Base-by-base conservation (phyloP, 129 eudicot species). In the Sambucus nigra region DNA sequence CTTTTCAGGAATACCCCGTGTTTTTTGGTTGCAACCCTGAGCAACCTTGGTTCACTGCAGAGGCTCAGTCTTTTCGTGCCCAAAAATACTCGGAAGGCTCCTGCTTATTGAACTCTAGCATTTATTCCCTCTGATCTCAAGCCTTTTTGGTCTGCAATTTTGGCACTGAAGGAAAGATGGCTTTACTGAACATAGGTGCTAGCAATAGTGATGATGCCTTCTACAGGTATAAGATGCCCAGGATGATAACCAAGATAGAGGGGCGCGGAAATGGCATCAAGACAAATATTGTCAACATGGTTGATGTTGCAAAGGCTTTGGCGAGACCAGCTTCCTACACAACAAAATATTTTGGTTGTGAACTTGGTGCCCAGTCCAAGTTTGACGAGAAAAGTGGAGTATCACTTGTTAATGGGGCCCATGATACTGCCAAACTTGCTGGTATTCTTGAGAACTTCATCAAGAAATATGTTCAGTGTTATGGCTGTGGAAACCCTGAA, bases 261-360 rank as follows among this genome's bases (percentile, higher is more conserved):
- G 95, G 95, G 5, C 83, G 95, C 50, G 95, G 95, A 35, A 85
- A 85, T 80, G 95, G 95, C 56, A 80, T 80, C 54, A 85, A 85
- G 68, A 85, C 95, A 0, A 85, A 85, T 32, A 62, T 85, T 18
- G 95, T 85, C 66, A 85, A 85, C 72, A 80, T 80, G 89, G 86
- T 85, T 67, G 89, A 85, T 49, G 78, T 85, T 52, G 95, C 95
- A 7, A 85, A 85, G 65, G 89, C 95, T 53, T 67, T 85, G 74
- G 86, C 86, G 13, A 78, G 95, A 72, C 95, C 95, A 47, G 74
- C 89, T 57, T 71, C 95, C 25, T 80, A 85, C 73, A 80, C 95
- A 12, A 80, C 95, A 0, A 85, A 80, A 51, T 80, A 76, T 40
- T 84, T 84, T 52, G 88, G 94, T 10, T 70, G 80, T 66, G 94